Evolutionary conservation across 371 early-diverging fungal genomes (phyloP), one percentile per base, ranked within the genome.

Genomic region (Lichtheimia corymbifera): DNA sequence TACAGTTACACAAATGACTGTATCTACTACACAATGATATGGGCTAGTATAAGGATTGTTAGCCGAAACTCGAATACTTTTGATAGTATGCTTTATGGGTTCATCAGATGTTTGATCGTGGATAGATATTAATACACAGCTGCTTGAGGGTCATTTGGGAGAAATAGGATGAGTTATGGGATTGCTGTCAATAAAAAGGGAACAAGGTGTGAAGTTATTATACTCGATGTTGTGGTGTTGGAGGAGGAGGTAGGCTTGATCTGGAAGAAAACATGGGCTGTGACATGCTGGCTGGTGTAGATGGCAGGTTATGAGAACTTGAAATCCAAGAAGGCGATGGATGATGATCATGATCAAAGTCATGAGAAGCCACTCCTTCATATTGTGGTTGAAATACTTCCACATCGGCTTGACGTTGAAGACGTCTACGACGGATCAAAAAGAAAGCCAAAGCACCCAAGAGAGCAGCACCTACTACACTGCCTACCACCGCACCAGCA

Each of bases 371-470:
- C 11, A 35, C 59, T 11, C 55, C 27, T 35, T 61, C 62, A n/a
- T 61, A 45, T 17, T 63, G 63, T 24, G 63, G 63, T 20, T 63
- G 57, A 22, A 56, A 63, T 14, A 53, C 63, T 52, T 63, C 63
- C 43, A 63, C 41, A 22, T 63, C 63, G 9, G 57, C 57, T 7
- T 30, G 14, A 20, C 41, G 20, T 45, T 62, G 55, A 11, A 24
- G 53, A 24, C 59, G 66, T 57, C 64, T 57, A 6, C 20, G 18
- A 20, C 63, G 59, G 22, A 66, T 56, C 35, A 70, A 53, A 45
- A 66, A 64, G 40, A 68, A 63, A 1, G 50, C 62, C 9, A 55
- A 11, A 11, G 58, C 66, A 43, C 55, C 58, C 6, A 66, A 2
- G 2, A 58, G 58, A 15, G 44, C 24, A 11, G 62, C 63, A 42